These are phyloP conservation scores for Yamadazyma pseudoaaseri DNA, from an alignment of 1,139 yeast genomes.

Conservation along the genomic window DNA sequence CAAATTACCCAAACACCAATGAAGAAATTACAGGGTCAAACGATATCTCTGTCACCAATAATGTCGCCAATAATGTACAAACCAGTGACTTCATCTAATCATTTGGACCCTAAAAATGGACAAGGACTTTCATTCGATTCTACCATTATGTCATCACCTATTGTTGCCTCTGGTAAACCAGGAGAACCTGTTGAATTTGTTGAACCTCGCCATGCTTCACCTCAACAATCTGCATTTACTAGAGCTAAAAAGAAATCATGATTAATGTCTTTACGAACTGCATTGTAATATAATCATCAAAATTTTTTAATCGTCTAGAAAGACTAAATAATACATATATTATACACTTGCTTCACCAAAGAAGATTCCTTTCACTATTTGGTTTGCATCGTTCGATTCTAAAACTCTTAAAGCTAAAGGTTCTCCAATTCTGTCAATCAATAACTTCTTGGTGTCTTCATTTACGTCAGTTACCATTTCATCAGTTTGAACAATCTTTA, in stretches of 20 bases:
- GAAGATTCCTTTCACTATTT: conserved; percentile 67
- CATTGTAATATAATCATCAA: too few species aligned
- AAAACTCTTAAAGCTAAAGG: conserved; percentile 52
- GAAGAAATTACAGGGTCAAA: neutral
- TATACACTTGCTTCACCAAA: conserved; percentile 57
- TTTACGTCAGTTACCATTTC: conserved; percentile 31
- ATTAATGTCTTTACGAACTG: neutral
- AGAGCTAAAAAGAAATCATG: conserved; percentile 1
- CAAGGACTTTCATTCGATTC: conserved; percentile 2
- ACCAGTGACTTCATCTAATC: neutral
- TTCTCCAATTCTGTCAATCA: conserved; percentile 61
- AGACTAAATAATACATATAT: conserved; percentile 4
- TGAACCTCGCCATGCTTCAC: conserved; percentile 18
- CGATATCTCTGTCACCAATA: conserved; percentile 7
- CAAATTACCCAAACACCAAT: conserved; percentile 9
- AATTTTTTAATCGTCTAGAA: too few species aligned
- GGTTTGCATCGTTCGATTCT: conserved; percentile 53
- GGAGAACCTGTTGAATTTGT: conserved; percentile 34
- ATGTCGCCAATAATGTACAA: conserved; percentile 7
- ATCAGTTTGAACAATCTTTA: conserved; percentile 34
- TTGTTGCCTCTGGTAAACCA: conserved; percentile 18
- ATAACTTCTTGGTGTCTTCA: conserved; percentile 44
- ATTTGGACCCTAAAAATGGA: too few species aligned
- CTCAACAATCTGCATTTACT: conserved; percentile 2
- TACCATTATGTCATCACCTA: conserved; percentile 19